Evolutionary conservation across 805 yeast genomes (phyloP), one percentile per base, ranked within the genome.

Genomic region (Hanseniaspora hatyaiensis): DNA sequence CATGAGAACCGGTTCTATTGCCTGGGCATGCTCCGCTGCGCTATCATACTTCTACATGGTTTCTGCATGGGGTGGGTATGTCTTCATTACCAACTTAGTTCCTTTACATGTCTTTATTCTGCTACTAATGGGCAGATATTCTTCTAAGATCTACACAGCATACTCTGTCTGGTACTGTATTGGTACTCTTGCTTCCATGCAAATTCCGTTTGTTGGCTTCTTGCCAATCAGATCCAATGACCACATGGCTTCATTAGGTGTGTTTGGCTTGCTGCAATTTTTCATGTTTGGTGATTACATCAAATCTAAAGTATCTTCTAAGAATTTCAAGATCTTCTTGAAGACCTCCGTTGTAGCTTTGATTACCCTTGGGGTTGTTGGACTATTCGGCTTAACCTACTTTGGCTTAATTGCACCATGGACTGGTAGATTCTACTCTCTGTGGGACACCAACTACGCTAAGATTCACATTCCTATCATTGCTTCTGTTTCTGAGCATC

Each of bases 41-140:
- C 62, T 86, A 29, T 82, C 79, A 57, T 92, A 94, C 69, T 92
- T 94, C 66, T 92, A 92, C 72, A 92, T 92, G 99, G 99, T 92
- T 45, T 80, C 94, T 40, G 98, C 99, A 11, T 88, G 99, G 96
- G 99, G 99, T 71, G 99, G 99, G 23, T 92, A 92, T 62, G 99
- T 94, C 45, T 92, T 92, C 71, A 94, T 92, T 67, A 92, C 99
- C 51, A 92, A 92, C 68, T 78, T 94, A 72, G 86, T 92, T 58
- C 98, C 98, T 40, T 71, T 92, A 56, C 99, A 92, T 63, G 87
- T 88, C 22, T 88, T 92, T 60, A 88, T 86, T 42, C 71, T 92
- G 61, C 66, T 92, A 46, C 67, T 85, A 54, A 92, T 92, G 97
- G 98, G 98, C 45, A 80, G 98, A 59, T 92, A 87, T 65, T 75